phyloP scores from a whole-genome alignment of 257 asterid species.

The Craterostigma plantagineum region DNA sequence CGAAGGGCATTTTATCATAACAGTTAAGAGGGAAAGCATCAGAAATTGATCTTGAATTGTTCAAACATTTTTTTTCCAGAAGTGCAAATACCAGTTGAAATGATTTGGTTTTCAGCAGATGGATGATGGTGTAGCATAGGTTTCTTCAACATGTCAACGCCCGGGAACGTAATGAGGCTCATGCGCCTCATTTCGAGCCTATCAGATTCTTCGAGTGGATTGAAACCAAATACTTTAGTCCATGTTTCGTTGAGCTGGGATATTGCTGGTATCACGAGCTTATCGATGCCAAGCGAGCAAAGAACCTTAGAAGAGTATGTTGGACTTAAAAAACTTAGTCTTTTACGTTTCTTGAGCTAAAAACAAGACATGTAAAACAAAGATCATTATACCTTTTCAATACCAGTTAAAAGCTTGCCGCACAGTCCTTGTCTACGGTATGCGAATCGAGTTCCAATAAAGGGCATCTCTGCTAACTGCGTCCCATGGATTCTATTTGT shows the following conservation, averaged over 20 bases:
- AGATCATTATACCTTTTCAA: slow-evolving; percentile 45
- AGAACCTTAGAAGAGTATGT: slow-evolving; percentile 40
- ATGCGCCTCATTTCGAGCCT: slow-evolving; percentile 54
- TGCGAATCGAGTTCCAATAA: slow-evolving; percentile 64
- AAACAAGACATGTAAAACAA: neutral
- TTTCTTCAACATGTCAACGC: slow-evolving; percentile 65
- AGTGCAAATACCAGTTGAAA: slow-evolving; percentile 36
- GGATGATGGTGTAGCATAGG: slow-evolving; percentile 6
- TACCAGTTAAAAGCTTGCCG: slow-evolving; percentile 52
- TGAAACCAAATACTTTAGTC: slow-evolving; percentile 70
- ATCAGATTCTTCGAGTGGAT: slow-evolving; percentile 45
- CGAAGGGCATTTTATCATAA: too few species aligned
- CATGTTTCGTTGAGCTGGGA: slow-evolving; percentile 65
- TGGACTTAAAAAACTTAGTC: slow-evolving; percentile 2
- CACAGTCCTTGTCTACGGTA: slow-evolving; percentile 92
- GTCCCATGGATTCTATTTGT: slow-evolving; percentile 62
- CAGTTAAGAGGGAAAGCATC: slow-evolving; percentile 1
- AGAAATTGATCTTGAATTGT: too few species aligned
- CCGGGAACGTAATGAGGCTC: slow-evolving; percentile 71
- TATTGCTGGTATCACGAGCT: slow-evolving; percentile 79
- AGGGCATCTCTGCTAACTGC: slow-evolving; percentile 93
- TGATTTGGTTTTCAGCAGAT: slow-evolving; percentile 7
- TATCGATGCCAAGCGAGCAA: slow-evolving; percentile 50
- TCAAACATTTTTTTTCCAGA: too few species aligned
- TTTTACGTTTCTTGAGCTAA: slow-evolving; percentile 6